These are phyloP conservation scores for Lignosus rhinocerotis DNA, from an alignment of 1,284 basidiomycete genomes.

Conservation along the genomic window DNA sequence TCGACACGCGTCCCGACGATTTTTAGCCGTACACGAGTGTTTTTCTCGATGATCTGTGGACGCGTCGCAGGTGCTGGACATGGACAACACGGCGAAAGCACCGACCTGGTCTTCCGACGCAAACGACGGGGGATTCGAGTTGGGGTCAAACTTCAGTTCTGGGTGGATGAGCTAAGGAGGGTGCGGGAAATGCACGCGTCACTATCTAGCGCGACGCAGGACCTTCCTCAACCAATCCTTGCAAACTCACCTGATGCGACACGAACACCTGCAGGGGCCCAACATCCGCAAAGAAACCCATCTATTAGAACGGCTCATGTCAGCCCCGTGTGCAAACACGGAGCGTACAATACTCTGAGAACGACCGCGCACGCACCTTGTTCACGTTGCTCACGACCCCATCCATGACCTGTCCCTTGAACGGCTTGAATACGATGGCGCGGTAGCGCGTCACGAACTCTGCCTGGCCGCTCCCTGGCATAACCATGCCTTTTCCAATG, in stretches of 20 bases:
- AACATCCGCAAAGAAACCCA: slow-evolving; percentile 98
- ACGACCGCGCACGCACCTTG: slow-evolving; percentile 61
- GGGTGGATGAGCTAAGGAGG: slow-evolving; percentile 80
- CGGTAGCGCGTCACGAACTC: slow-evolving; percentile 91
- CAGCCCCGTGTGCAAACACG: too few species aligned
- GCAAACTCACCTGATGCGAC: slow-evolving; percentile 82
- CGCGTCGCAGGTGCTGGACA: not conserved
- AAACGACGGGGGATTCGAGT: slow-evolving; percentile 89
- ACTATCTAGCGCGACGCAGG: not conserved
- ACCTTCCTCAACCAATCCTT: not conserved
- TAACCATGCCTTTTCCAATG: slow-evolving; percentile 89
- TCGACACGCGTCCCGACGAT: slow-evolving; percentile 97
- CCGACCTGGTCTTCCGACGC: slow-evolving; percentile 85
- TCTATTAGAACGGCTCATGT: slow-evolving; percentile 48
- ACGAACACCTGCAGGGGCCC: slow-evolving; percentile 93
- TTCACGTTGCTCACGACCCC: slow-evolving; percentile 95
- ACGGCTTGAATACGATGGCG: slow-evolving; percentile 96
- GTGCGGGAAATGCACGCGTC: not conserved
- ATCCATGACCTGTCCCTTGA: slow-evolving; percentile 98
- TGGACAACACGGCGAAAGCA: slow-evolving; percentile 6
- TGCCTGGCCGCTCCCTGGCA: slow-evolving; percentile 91
- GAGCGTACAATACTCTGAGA: not conserved
- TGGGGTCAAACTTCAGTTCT: slow-evolving; percentile 91
- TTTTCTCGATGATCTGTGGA: slow-evolving; percentile 86
- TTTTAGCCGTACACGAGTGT: slow-evolving; percentile 89